phyloP scores from a whole-genome alignment of 257 asterid species.

The Knoxia roxburghii region DNA sequence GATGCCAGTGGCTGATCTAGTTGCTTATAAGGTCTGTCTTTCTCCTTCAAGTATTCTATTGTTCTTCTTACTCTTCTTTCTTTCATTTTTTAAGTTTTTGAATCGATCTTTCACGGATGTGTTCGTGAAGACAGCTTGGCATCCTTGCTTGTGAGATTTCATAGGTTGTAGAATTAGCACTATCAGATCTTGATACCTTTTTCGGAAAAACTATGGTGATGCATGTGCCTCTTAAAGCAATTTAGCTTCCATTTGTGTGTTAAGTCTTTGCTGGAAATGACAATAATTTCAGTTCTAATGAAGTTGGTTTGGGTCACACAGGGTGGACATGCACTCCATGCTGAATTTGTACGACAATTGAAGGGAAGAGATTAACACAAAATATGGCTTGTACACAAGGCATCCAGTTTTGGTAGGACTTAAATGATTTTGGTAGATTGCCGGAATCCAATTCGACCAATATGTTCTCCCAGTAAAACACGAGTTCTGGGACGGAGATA shows the following conservation, averaged over 20 bases:
- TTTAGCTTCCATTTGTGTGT: background rate
- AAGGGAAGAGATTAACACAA: conserved; percentile 17
- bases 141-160: background rate
- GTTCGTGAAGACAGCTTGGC: background rate
- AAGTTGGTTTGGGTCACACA: conserved; percentile 16
- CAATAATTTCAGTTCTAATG: background rate
- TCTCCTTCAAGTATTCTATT: conserved; percentile 6
- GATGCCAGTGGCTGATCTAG: conserved; percentile 64
- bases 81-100: background rate
- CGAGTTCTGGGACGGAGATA: too few species aligned
- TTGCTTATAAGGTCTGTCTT: conserved; percentile 68
- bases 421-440: background rate
- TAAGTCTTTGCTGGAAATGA: background rate
- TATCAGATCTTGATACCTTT: background rate
- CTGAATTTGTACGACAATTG: conserved; percentile 56
- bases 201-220: background rate
- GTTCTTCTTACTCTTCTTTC: background rate
- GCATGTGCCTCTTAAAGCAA: background rate
- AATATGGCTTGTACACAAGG: background rate
- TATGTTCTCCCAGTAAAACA: background rate
- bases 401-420: background rate
- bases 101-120: background rate
- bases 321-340: conserved; percentile 82
- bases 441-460: conserved; percentile 3
- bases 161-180: background rate